Evolutionary conservation across 805 yeast species (phyloP), one percentile per base, ranked within the genome.

Genomic region (Starmerella tilneyi): DNA sequence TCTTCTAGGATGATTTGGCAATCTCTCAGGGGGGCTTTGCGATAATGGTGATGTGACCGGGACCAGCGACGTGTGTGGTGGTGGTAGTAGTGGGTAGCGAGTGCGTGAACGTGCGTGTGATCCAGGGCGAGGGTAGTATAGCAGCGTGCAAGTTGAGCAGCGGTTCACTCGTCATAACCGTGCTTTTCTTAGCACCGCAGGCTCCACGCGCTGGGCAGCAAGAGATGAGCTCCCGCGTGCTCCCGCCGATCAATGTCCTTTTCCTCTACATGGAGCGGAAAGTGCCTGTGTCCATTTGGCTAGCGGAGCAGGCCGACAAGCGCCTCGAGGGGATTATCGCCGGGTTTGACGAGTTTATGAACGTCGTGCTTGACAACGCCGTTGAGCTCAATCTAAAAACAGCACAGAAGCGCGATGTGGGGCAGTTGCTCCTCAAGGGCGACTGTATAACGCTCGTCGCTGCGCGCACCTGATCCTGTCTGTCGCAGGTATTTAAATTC

Each of bases 301-400:
- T 92, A 9, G 86, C 73, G 54, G 97, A 92, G 58, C 96, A 92
- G 62, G 73, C 79, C 0, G 78, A 76, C 17, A 70, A 72, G 53
- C 71, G 94, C 52, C 74, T 89, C 24, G 83, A 81, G 55, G 98
- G 98, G 1, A 75, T 72, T 49, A 79, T 92, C 24, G 36, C 61
- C 55, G 99, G 99, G 1, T 89, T 94, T 63, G 99, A 92, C 63
- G 98, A 94, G 66, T 89, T 88, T 59, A 94, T 92, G 98, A 92
- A 92, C 60, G 65, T 78, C 15, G 81, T 78, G 4, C 64, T 78
- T 19, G 78, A 74, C 27, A 74, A 75, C 41, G 81, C 81, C 0
- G 57, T 61, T 11, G 95, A 94, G 56, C 68, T 89, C 5, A 68
- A 72, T 43, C 59, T 60, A n/a, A 72, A 72, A 30, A 76, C 77